A percentile compares a stretch with the other conserved stretches of the same genome.
Conservation (phyloP, 2,329 filamentous ascomycete species). For the Fusarium ramigenum region DNA sequence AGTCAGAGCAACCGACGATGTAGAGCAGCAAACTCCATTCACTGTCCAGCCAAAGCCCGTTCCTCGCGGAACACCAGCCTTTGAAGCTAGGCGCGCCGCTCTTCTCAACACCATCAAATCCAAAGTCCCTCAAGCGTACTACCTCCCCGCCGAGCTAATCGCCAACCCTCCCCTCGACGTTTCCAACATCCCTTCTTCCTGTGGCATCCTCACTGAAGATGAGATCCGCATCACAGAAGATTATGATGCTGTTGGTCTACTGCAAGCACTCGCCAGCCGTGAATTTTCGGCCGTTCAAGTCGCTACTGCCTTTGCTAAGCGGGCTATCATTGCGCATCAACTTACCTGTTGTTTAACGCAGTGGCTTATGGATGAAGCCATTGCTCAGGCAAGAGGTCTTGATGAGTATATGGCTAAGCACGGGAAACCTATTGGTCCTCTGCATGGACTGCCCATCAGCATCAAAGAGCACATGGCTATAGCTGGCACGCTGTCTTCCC, state of each 20-base stretch:
- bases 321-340: constrained; percentile 22
- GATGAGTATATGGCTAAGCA: constrained; percentile 13
- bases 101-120: not conserved
- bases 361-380: constrained; percentile 25
- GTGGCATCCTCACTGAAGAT: not conserved
- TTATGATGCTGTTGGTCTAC: not conserved
- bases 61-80: not conserved
- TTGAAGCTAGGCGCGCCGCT: not conserved
- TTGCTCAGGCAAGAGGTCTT: constrained; percentile 4
- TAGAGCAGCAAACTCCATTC: constrained; percentile 50
- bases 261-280: not conserved
- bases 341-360: constrained; percentile 24
- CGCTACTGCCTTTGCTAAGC: constrained; percentile 18
- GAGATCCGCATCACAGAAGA: not conserved
- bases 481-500: constrained; percentile 5
- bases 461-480: constrained; percentile 28
- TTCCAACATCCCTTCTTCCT: not conserved
- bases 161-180: not conserved
- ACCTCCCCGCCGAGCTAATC: not conserved
- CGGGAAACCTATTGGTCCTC: constrained; percentile 14
- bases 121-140: not conserved
- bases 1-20: not conserved
- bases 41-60: constrained; percentile 5
- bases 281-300: not conserved
- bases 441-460: constrained; percentile 28